Evolutionary conservation across 2,329 filamentous ascomycete genomes (phyloP).

Genomic region (Pseudogymnoascus sp.): DNA sequence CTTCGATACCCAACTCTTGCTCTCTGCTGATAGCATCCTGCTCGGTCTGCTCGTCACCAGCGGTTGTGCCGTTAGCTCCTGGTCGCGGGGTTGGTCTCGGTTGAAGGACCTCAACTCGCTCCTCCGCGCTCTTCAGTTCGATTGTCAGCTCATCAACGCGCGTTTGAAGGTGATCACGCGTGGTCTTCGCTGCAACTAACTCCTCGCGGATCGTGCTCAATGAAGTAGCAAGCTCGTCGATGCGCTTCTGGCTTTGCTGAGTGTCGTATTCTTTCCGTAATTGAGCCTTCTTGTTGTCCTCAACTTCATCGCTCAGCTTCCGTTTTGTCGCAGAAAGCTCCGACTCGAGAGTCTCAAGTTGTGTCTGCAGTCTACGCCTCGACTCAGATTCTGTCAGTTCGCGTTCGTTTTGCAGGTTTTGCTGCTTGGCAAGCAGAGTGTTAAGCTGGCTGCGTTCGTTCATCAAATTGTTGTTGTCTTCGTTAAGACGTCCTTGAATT

Average conservation of each 20-base stretch:
- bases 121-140: slow-evolving; percentile 81
- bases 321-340: slow-evolving; percentile 73
- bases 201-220: slow-evolving; percentile 78
- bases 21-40: slow-evolving; percentile 55
- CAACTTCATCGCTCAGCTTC: slow-evolving; percentile 72
- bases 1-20: slow-evolving; percentile 74
- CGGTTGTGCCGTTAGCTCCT: slow-evolving; percentile 34
- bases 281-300: slow-evolving; percentile 74
- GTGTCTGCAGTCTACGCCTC: slow-evolving; percentile 68
- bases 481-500: slow-evolving; percentile 78
- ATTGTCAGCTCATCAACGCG: slow-evolving; percentile 83
- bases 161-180: slow-evolving; percentile 77
- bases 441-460: slow-evolving; percentile 82
- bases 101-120: slow-evolving; percentile 72
- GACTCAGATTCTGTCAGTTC: slow-evolving; percentile 76
- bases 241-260: slow-evolving; percentile 79
- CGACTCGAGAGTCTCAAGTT: slow-evolving; percentile 68
- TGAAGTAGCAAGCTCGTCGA: slow-evolving; percentile 80
- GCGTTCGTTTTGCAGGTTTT: slow-evolving; percentile 85
- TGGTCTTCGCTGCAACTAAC: slow-evolving; percentile 75
- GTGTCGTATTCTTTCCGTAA: slow-evolving; percentile 85
- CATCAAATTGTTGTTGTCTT: slow-evolving; percentile 76
- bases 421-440: slow-evolving; percentile 71
- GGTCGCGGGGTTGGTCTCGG: slow-evolving; percentile 63
- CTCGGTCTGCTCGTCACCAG: slow-evolving; percentile 39